Evolutionary conservation across 305 asterid species (phyloP).

Genomic region (Stenogyne calaminthoides): DNA sequence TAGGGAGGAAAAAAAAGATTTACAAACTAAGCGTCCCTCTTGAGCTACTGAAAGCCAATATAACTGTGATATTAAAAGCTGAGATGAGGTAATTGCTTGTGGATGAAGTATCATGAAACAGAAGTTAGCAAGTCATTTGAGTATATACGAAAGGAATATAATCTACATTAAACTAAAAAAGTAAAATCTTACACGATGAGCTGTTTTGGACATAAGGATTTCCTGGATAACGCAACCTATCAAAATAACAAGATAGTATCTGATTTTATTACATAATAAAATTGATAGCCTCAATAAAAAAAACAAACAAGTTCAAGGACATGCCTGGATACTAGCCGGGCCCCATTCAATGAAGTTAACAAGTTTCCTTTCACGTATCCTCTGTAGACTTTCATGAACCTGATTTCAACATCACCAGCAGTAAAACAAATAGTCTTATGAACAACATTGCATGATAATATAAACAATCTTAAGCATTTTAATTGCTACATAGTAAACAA

Average conservation of each 20-base stretch:
- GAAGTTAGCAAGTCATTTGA: constrained; percentile 17
- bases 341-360: constrained; percentile 99
- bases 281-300: neutral
- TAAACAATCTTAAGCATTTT: constrained; percentile 14
- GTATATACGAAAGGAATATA: constrained; percentile 26
- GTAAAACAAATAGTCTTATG: neutral
- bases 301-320: constrained; percentile 9
- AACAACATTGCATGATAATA: neutral
- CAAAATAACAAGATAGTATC: constrained; percentile 29
- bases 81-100: neutral
- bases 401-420: constrained; percentile 39
- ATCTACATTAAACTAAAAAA: constrained; percentile 8
- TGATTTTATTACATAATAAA: constrained; percentile 1
- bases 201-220: constrained; percentile 92
- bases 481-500: constrained; percentile 10
- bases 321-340: constrained; percentile 98
- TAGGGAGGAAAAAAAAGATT: neutral
- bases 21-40: neutral
- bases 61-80: neutral
- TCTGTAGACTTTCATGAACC: constrained; percentile 99
- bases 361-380: constrained; percentile 97
- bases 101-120: constrained; percentile 4
- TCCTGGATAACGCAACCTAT: constrained; percentile 95
- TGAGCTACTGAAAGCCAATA: constrained; percentile 2
- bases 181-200: constrained; percentile 78